These are phyloP conservation scores for Russula olivacea DNA, from an alignment of 768 basidiomycete genomes.

Conservation along the genomic window DNA sequence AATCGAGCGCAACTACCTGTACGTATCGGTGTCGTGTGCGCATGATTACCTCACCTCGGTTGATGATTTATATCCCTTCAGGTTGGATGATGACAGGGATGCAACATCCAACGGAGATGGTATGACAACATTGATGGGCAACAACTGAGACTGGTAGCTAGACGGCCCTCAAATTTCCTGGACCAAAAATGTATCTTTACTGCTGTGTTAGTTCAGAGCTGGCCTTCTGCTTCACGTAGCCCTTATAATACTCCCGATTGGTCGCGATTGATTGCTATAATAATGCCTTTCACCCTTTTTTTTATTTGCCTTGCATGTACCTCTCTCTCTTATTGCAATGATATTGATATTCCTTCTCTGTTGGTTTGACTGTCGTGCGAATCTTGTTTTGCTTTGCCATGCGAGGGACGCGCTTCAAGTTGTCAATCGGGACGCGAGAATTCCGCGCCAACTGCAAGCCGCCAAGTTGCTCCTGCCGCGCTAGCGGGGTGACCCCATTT, in stretches of 20 bases:
- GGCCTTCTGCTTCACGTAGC: conserved; percentile 5
- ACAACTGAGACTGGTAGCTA: conserved; percentile 13
- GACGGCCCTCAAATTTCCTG: neutral
- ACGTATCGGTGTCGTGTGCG: conserved; percentile 28
- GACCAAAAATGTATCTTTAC: conserved; percentile 12
- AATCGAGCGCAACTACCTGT: conserved; percentile 88
- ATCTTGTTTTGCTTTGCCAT: neutral
- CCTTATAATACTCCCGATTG: conserved; percentile 14
- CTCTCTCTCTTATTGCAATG: conserved; percentile 5
- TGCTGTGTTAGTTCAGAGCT: conserved; percentile 10
- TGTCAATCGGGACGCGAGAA: too few relatives aligned
- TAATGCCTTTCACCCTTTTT: neutral
- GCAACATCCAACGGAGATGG: conserved; percentile 54
- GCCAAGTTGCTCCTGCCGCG: neutral
- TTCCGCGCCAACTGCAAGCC: conserved; percentile 3
- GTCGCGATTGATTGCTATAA: neutral
- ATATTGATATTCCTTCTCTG: conserved; percentile 1
- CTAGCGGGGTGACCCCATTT: neutral
- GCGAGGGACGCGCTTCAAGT: too few relatives aligned
- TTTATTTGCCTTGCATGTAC: conserved; percentile 19
- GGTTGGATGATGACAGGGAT: conserved; percentile 67
- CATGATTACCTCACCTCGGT: neutral
- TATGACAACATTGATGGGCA: conserved; percentile 35
- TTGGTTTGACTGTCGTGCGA: neutral
- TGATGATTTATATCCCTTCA: conserved; percentile 25